These are phyloP conservation scores for Cryphonectria japonica DNA, from an alignment of 2,329 filamentous ascomycete genomes.

Conservation along the genomic window DNA sequence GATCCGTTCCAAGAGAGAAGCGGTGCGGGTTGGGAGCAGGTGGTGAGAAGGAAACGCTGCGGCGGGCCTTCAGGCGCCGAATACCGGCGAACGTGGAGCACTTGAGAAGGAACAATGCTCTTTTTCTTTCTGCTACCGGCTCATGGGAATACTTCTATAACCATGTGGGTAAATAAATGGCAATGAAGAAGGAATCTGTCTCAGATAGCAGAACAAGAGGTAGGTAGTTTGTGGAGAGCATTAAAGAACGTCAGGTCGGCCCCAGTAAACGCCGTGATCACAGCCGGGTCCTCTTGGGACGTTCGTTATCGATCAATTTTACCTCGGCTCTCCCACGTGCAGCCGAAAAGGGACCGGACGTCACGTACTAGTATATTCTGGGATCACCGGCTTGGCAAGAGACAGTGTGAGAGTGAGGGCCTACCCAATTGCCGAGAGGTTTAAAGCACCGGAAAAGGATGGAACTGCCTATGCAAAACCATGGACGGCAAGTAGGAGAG, in stretches of 20 bases:
- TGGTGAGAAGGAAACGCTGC: constrained; percentile 50
- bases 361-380: no score
- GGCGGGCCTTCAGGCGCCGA: constrained; percentile 22
- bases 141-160: neutral
- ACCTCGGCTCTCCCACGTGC: constrained; percentile 18
- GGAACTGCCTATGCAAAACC: neutral
- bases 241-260: neutral
- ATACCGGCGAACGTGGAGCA: constrained; percentile 26
- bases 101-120: neutral
- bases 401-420: neutral
- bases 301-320: neutral
- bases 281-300: neutral
- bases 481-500: no score
- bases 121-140: neutral
- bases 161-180: neutral
- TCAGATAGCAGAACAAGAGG: neutral
- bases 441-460: neutral
- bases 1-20: neutral
- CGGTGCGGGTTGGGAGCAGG: constrained; percentile 42
- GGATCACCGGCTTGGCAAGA: neutral
- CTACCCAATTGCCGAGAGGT: neutral
- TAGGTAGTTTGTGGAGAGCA: neutral
- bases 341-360: constrained; percentile 14
- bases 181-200: neutral
- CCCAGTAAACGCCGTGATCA: neutral